Percentiles rank a stretch among this genome's conserved stretches.
These are phyloP conservation scores for Talaromyces islandicus DNA, from an alignment of 2,329 filamentous ascomycete genomes.

Conservation along the genomic window DNA sequence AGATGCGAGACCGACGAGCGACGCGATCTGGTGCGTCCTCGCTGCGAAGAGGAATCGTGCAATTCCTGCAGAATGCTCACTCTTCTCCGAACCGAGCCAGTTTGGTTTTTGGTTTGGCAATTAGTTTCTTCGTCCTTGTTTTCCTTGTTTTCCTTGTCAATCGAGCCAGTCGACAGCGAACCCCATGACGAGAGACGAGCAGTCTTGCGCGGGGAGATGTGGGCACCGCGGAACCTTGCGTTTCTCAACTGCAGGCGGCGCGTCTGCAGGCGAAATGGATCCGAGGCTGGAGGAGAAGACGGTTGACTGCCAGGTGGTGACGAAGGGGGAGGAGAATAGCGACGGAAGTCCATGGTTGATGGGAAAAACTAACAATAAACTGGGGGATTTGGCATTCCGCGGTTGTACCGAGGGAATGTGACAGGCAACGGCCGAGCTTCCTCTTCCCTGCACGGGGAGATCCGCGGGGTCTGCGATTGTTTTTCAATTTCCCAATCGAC, in stretches of 20 bases:
- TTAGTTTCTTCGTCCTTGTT: background rate
- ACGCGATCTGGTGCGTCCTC: slow-evolving; percentile 13
- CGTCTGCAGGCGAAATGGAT: slow-evolving; percentile 20
- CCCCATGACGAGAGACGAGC: slow-evolving; percentile 17
- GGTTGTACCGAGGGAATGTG: slow-evolving; percentile 9
- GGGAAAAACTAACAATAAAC: background rate
- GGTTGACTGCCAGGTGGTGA: background rate
- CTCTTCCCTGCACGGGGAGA: background rate
- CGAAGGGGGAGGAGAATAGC: background rate
- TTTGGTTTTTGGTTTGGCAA: background rate
- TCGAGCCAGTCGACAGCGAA: slow-evolving; percentile 14
- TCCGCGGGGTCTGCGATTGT: background rate
- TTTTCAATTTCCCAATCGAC: background rate
- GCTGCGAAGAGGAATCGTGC: slow-evolving; percentile 19
- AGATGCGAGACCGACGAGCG: slow-evolving; percentile 14
- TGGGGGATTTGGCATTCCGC: background rate
- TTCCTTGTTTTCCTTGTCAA: slow-evolving; percentile 15
- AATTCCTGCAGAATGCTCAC: slow-evolving; percentile 26
- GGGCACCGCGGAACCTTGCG: slow-evolving; percentile 21
- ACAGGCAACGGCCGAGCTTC: slow-evolving; percentile 2
- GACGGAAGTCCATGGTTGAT: background rate
- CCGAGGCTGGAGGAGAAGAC: slow-evolving; percentile 11
- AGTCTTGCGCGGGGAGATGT: slow-evolving; percentile 15
- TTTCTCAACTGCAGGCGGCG: slow-evolving; percentile 23
- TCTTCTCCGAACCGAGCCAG: slow-evolving; percentile 13